These are phyloP conservation scores for Colletotrichum sp. DNA, from an alignment of 2,329 filamentous ascomycete species.

Conservation along the genomic window DNA sequence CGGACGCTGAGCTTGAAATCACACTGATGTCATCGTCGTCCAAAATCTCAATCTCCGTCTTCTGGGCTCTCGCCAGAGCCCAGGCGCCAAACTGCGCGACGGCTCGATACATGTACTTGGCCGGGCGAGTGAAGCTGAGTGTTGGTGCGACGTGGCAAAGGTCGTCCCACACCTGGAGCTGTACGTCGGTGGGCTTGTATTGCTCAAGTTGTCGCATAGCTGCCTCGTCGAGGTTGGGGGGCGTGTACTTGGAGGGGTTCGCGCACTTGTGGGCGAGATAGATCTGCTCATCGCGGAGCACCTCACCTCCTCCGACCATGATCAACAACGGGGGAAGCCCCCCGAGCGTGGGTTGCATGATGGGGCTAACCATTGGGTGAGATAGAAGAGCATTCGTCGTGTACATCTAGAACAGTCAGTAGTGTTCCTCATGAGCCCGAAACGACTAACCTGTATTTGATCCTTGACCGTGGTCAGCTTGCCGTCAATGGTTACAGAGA, in stretches of 20 bases:
- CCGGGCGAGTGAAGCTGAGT: constrained; percentile 93
- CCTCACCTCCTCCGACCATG: constrained; percentile 85
- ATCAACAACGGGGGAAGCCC: constrained; percentile 89
- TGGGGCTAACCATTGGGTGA: constrained; percentile 89
- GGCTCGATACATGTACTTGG: constrained; percentile 94
- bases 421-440: no score
- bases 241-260: constrained; percentile 78
- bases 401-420: constrained; percentile 56
- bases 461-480: constrained; percentile 78
- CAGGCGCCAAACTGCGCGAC: constrained; percentile 94
- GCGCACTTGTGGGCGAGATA: constrained; percentile 95
- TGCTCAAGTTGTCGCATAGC: constrained; percentile 65
- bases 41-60: constrained; percentile 78
- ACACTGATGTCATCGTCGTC: constrained; percentile 80
- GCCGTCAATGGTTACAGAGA: constrained; percentile 76
- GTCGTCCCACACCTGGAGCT: constrained; percentile 95
- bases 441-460: constrained; percentile 78
- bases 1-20: constrained; percentile 66
- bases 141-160: constrained; percentile 92
- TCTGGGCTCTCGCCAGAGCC: constrained; percentile 84
- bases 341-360: constrained; percentile 86
- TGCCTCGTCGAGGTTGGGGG: constrained; percentile 68
- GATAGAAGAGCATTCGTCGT: constrained; percentile 84
- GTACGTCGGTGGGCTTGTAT: constrained; percentile 87
- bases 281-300: constrained; percentile 92